Base-by-base conservation (phyloP, 345 rosid species). In the Sisymbrium irio region DNA sequence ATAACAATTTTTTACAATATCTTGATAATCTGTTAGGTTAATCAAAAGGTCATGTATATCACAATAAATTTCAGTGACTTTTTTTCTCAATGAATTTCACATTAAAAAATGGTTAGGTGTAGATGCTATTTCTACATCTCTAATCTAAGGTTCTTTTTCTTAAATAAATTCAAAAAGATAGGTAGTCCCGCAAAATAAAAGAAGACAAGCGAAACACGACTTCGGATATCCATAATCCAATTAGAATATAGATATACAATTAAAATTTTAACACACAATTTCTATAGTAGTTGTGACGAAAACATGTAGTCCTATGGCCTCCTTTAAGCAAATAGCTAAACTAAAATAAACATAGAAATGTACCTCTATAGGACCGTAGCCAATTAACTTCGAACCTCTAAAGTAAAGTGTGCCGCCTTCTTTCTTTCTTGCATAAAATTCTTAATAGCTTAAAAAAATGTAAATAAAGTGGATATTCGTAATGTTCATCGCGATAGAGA, bases 381-480 rank as follows among this genome's bases (percentile, higher is more conserved):
- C 45, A 46, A 41, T 67, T 30, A 59, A 50, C 37, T 4, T 75
- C 57, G 27, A 61, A 61, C 69, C 69, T 67, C 69, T 67, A 68
- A 51, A 51, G 79, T 40, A 42, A 44, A 53, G 40, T 60, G 35
- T 68, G 74, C 74, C 64, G 46, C 54, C 69, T 68, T 75, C 74
- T 59, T 50, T 67, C 27, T 25, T 58, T 5, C 14, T 66, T 49
- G 20, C 39, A 62, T 62, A 19, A 18, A n/a, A 4, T 14, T 32
- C 4, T 49, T 49, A 67, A 44, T 0, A 12, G n/a, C 30, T 66
- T 49, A 1, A 4, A n/a, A 62, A 63, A 54, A 17, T 36, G 30
- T 27, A 18, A 60, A 2, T 25, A 62, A 76, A 75, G 64, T 62
- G 58, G 51, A 54, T 69, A 67, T 67, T 69, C 50, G 58, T 76